Evolutionary conservation across 768 basidiomycete species (phyloP).

Genomic region (Suillus luteus): DNA sequence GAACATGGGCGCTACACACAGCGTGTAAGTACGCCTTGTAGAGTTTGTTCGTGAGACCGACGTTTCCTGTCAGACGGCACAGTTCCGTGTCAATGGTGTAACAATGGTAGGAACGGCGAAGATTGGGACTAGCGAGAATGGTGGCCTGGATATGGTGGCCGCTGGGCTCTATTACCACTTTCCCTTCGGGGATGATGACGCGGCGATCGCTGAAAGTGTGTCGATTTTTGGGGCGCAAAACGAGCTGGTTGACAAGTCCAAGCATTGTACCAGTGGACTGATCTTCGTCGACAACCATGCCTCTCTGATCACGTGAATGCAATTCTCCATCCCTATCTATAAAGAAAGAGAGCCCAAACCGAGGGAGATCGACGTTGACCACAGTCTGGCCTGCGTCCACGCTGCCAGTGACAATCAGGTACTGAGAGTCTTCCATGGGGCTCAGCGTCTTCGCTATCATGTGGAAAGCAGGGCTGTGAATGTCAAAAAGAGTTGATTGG

Average conservation of each 20-base stretch:
- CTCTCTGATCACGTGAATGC: conserved; percentile 39
- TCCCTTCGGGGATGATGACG: conserved; percentile 18
- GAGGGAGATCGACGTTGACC: conserved; percentile 34
- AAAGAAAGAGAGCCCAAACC: conserved; percentile 40
- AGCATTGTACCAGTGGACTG: conserved; percentile 44
- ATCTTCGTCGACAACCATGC: conserved; percentile 38
- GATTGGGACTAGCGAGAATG: neutral
- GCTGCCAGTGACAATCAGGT: conserved; percentile 20
- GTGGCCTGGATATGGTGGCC: conserved; percentile 3
- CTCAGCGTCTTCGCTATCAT: conserved; percentile 21
- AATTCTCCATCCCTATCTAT: conserved; percentile 29
- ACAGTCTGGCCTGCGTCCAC: conserved; percentile 14
- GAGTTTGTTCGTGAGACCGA: conserved; percentile 24
- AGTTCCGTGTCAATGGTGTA: conserved; percentile 29
- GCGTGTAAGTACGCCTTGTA: conserved; percentile 45
- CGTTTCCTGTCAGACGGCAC: conserved; percentile 25
- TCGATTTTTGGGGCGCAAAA: conserved; percentile 32
- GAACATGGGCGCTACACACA: conserved; percentile 34
- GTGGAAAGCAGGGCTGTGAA: conserved; percentile 20
- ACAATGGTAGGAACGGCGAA: conserved; percentile 19
- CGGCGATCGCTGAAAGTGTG: conserved; percentile 5
- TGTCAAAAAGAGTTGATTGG: conserved; percentile 17
- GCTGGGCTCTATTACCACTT: neutral
- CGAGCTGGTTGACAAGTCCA: conserved; percentile 39
- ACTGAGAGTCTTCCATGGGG: conserved; percentile 16